Evolutionary conservation across 768 basidiomycete species (phyloP), one percentile per base, ranked within the genome.

Genomic region (Podaxis pistillaris): DNA sequence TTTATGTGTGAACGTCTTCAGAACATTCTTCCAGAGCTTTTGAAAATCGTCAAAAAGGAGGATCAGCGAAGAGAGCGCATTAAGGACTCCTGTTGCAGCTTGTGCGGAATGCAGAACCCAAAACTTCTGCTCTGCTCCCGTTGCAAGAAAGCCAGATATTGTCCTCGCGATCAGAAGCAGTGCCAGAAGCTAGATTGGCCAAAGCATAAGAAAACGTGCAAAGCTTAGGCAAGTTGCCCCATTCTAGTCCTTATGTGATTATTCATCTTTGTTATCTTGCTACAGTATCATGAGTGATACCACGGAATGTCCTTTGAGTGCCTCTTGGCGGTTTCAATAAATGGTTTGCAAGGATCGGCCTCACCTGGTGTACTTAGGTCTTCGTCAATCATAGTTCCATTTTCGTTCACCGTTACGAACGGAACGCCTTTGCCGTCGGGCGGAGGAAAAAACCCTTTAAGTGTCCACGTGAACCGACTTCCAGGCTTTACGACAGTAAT

Each of bases 101-200:
- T 78, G 7, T 79, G 76, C 63, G 77, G 76, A 17, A 66, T 73
- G 19, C 70, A 69, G 57, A 71, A 70, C 22, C 33, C 47, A 11
- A 59, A 57, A 41, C 36, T 78, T 51, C 47, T 74, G 54, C 41
- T 53, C 4, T 81, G 78, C 66, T 68, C 69, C 30, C 66, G 70
- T 50, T 80, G 78, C 69, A 77, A 74, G 67, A 68, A 64, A 38
- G 75, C 68, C 7, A 65, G 65, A 22, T 79, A 80, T 60, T 80
- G 78, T 66, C 44, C 65, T 24, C 70, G 75, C 3, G 53, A 62
- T 0, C 54, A 60, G 52, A 67, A 75, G 41, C 66, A 63, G 11
- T 81, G 79, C 49, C 78, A 80, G 62, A 75, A 72, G 62, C 60
- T 66, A 24, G 75, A 80, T 56, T 81, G 80, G 78, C 75, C 76